Base-by-base conservation (phyloP, 2,329 filamentous ascomycete genomes). In the Claviceps pusilla region DNA sequence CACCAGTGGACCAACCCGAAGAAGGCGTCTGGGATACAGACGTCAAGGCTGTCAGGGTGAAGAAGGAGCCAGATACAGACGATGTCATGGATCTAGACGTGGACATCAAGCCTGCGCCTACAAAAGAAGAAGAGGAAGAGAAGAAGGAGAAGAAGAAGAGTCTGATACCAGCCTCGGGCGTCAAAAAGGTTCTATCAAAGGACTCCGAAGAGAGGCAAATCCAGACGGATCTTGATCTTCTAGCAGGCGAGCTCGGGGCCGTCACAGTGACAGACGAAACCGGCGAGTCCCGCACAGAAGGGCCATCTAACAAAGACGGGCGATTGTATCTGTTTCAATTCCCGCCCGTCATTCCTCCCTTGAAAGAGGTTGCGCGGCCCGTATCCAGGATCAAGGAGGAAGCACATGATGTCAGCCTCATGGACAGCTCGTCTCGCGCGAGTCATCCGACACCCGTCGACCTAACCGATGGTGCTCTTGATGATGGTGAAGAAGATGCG, bases 281-380 rank as follows among this genome's bases (percentile, higher is more conserved):
- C 14, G 62, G 64, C 51, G 63, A 63, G 14, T 55, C 59, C 24
- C 63, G 62, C 54, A 58, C 57, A 16, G 63, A 65, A 47, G 64
- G 58, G 7, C 63, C 64, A 2, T 58, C 64, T 49, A 66, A 69
- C 64, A 71, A 71, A 58, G 78, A 82, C 48, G 79, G 80, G 28
- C 73, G 78, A 42, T 65, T 83, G 52, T 83, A 82, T 57, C 71
- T 84, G 51, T 84, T 84, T 67, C 81, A 84, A 60, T 78, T 84
- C 59, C 81, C 81, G 45, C 79, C 79, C 5, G 68, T 83, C 4
- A 71, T 84, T 11, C 80, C 81, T 7, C 76, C 78, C 0, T 68
- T 84, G n/a, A 69, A 65, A 57, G 63, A 58, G 55, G 56, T 62
- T 12, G 58, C 62, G 29, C 62, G 63, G 28, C 58, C 64, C 1